These are phyloP conservation scores for Zalaria sp. DNA, from an alignment of 2,329 filamentous ascomycete species.

Conservation along the genomic window DNA sequence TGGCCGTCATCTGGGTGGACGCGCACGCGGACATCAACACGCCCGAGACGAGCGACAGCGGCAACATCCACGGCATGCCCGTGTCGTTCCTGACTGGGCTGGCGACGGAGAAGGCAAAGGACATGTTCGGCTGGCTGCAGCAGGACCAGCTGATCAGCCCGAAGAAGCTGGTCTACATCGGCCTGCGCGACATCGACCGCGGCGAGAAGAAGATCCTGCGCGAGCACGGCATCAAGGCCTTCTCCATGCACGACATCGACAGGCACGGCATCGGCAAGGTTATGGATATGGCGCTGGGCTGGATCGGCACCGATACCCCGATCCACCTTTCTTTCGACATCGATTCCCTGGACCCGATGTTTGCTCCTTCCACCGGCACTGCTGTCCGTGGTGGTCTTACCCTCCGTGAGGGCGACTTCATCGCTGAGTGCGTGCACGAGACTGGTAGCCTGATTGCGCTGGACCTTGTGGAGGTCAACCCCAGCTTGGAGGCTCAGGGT, in stretches of 20 bases:
- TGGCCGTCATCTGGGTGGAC: slow-evolving; percentile 97
- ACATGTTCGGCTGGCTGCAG: slow-evolving; percentile 82
- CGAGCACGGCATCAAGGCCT: slow-evolving; percentile 85
- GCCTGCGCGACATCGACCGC: slow-evolving; percentile 80
- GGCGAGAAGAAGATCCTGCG: slow-evolving; percentile 85
- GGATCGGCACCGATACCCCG: slow-evolving; percentile 86
- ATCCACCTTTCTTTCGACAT: slow-evolving; percentile 97
- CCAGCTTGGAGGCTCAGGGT: slow-evolving; percentile 38
- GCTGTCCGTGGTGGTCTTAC: slow-evolving; percentile 89
- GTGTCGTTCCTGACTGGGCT: slow-evolving; percentile 83
- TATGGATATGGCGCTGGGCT: slow-evolving; percentile 94
- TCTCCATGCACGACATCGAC: slow-evolving; percentile 98
- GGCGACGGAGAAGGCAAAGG: slow-evolving; percentile 58
- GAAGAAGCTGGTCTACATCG: slow-evolving; percentile 92
- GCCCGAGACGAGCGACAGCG: slow-evolving; percentile 75
- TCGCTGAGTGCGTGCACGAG: slow-evolving; percentile 55
- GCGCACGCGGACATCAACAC: slow-evolving; percentile 97
- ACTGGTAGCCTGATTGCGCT: slow-evolving; percentile 43
- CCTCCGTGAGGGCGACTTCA: slow-evolving; percentile 89
- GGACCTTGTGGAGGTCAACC: slow-evolving; percentile 42
- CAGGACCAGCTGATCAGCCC: slow-evolving; percentile 56
- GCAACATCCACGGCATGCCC: slow-evolving; percentile 97
- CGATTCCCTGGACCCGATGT: slow-evolving; percentile 89
- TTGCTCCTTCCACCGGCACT: slow-evolving; percentile 90
- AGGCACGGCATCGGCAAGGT: slow-evolving; percentile 88